Evolutionary conservation across 2,329 filamentous ascomycete genomes (phyloP).

Genomic region (Botrytis squamosa): DNA sequence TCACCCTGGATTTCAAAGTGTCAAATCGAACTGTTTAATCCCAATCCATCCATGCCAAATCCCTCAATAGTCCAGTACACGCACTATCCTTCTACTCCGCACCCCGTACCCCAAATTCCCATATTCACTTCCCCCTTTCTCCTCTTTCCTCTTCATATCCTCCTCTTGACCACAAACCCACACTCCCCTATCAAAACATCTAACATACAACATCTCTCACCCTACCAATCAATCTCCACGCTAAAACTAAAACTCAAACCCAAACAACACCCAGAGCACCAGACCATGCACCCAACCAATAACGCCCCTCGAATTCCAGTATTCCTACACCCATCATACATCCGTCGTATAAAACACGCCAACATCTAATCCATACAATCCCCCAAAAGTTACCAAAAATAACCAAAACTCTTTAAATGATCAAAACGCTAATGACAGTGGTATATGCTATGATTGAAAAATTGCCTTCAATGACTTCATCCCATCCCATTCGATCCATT

Average conservation of each 20-base stretch:
- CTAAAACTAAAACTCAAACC: not conserved
- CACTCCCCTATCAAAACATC: not conserved
- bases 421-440: conserved; percentile 24
- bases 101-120: not conserved
- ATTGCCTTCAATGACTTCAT: conserved; percentile 3
- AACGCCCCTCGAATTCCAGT: not conserved
- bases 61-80: not conserved
- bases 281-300: not conserved
- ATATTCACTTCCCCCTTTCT: no score
- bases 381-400: not conserved
- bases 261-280: not conserved
- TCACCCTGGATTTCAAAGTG: not conserved
- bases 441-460: conserved; percentile 23
- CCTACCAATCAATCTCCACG: not conserved
- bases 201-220: not conserved
- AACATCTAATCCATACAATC: conserved; percentile 7
- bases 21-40: not conserved
- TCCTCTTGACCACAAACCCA: not conserved
- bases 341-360: not conserved
- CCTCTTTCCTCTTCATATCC: no score
- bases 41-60: not conserved
- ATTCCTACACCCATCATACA: conserved; percentile 13
- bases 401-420: conserved; percentile 2
- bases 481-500: conserved; percentile 5
- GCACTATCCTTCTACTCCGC: not conserved